Conservation (phyloP, 1,284 basidiomycete genomes). For the Apiotrichum porosum region DNA sequence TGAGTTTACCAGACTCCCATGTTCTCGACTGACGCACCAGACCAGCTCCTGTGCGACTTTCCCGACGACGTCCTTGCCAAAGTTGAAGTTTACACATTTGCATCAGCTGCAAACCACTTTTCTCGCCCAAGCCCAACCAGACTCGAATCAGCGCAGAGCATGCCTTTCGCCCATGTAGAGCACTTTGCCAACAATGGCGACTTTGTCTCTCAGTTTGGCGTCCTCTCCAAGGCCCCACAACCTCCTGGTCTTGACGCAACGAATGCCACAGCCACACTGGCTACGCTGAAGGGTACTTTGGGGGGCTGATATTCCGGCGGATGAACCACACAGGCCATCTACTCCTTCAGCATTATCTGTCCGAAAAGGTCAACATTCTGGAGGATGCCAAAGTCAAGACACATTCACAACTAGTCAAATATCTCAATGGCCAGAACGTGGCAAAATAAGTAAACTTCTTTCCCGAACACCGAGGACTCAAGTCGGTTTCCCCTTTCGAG, state of each 20-base stretch:
- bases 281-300: constrained; percentile 23
- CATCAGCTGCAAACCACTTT: constrained; percentile 38
- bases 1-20: constrained; percentile 2
- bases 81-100: constrained; percentile 42
- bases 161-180: constrained; percentile 25
- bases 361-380: constrained; percentile 23
- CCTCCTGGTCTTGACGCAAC: no score
- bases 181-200: constrained; percentile 38
- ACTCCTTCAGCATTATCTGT: constrained; percentile 28
- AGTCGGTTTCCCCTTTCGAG: no score
- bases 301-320: constrained; percentile 31
- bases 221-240: constrained; percentile 3
- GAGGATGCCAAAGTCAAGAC: constrained; percentile 21
- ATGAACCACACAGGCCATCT: constrained; percentile 26
- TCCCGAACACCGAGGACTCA: background rate
- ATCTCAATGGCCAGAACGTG: constrained; percentile 13
- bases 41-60: constrained; percentile 34
- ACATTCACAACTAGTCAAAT: constrained; percentile 21
- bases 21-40: constrained; percentile 7
- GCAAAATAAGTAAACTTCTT: background rate
- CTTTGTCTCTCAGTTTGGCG: constrained; percentile 31
- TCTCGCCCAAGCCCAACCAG: constrained; percentile 12
- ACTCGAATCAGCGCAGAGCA: background rate
- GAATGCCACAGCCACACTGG: no score
- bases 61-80: constrained; percentile 22